A percentile compares a stretch with the other conserved stretches of the same genome.
Conservation (phyloP, 1,139 yeast species). For the Blastobotrys raffinosifermentans region DNA sequence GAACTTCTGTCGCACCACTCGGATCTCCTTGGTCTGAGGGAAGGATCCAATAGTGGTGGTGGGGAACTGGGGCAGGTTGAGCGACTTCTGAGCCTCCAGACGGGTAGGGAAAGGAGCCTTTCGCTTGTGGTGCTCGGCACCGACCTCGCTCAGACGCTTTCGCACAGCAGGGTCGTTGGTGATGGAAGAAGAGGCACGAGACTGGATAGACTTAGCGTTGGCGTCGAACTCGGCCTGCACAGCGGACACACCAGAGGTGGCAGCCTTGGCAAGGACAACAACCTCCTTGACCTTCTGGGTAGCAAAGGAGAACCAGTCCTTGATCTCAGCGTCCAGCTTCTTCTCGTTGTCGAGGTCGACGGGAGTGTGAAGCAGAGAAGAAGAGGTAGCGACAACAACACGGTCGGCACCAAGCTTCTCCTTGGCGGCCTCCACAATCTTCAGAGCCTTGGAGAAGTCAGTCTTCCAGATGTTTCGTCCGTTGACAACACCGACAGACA, state of each 20-base stretch:
- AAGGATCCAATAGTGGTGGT: constrained; percentile 99
- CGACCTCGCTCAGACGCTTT: constrained; percentile 76
- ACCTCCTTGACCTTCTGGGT: constrained; percentile 93
- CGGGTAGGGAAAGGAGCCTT: constrained; percentile 79
- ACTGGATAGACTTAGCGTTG: constrained; percentile 78
- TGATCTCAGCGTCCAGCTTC: constrained; percentile 83
- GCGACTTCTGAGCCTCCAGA: constrained; percentile 82
- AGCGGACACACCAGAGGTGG: constrained; percentile 61
- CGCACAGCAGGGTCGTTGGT: constrained; percentile 90
- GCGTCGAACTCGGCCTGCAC: constrained; percentile 60
- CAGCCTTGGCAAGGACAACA: constrained; percentile 84
- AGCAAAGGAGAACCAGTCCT: constrained; percentile 98
- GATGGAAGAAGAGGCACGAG: constrained; percentile 81
- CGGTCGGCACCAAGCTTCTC: constrained; percentile 82
- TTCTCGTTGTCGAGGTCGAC: constrained; percentile 89
- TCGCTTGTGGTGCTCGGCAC: constrained; percentile 67
- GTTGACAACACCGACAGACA: constrained; percentile 95
- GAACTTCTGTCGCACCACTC: constrained; percentile 97
- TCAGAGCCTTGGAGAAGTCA: constrained; percentile 82
- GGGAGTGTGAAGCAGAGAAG: constrained; percentile 97
- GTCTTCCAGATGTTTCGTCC: constrained; percentile 99
- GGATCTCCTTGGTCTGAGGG: constrained; percentile 99
- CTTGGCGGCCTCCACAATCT: constrained; percentile 73
- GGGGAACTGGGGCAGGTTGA: constrained; percentile 97
- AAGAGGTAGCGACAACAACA: constrained; percentile 88